A percentile compares a stretch with the other conserved stretches of the same genome.
These are phyloP conservation scores for Eimeria necatrix DNA, from an alignment of 169 alveolate species.

Conservation along the genomic window DNA sequence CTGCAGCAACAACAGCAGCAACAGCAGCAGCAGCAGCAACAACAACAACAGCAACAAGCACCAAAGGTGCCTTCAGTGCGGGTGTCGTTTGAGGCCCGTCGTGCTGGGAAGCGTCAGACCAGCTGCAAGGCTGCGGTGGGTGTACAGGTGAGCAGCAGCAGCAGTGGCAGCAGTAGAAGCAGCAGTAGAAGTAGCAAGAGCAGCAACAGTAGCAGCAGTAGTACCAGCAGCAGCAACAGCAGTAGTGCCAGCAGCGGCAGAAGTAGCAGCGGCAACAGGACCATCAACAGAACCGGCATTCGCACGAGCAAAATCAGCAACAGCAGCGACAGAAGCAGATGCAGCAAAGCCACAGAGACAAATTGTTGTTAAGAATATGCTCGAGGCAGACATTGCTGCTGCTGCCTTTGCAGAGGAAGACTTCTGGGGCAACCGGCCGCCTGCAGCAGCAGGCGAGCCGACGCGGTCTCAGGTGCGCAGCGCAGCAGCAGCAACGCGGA, in stretches of 20 bases:
- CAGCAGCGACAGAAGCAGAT: not conserved
- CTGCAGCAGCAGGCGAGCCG: not conserved
- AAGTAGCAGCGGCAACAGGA: not conserved
- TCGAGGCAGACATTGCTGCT: not conserved
- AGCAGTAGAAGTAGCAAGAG: not conserved
- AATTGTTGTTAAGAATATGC: too few species aligned
- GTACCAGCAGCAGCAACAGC: not conserved
- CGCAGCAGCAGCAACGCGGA: not conserved
- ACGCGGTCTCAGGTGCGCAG: not conserved
- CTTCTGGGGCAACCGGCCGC: slow-evolving; percentile 1
- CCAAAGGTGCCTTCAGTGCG: slow-evolving; percentile 30
- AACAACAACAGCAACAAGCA: not conserved
- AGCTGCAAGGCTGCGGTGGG: slow-evolving; percentile 19
- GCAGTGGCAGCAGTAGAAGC: not conserved
- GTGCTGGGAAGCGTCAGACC: slow-evolving; percentile 2
- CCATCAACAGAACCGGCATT: not conserved
- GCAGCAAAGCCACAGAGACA: not conserved
- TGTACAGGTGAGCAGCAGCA: slow-evolving; percentile 57
- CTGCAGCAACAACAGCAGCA: too few species aligned
- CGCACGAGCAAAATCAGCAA: not conserved
- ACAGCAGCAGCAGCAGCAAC: slow-evolving; percentile 32
- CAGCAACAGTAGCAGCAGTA: too few species aligned
- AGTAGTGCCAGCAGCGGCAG: not conserved
- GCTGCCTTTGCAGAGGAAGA: slow-evolving; percentile 25
- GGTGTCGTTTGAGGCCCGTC: not conserved